A percentile compares a stretch with the other conserved stretches of the same genome.
phyloP scores from a whole-genome alignment of 2,329 filamentous ascomycete species.

The Penicillium concentricum region DNA sequence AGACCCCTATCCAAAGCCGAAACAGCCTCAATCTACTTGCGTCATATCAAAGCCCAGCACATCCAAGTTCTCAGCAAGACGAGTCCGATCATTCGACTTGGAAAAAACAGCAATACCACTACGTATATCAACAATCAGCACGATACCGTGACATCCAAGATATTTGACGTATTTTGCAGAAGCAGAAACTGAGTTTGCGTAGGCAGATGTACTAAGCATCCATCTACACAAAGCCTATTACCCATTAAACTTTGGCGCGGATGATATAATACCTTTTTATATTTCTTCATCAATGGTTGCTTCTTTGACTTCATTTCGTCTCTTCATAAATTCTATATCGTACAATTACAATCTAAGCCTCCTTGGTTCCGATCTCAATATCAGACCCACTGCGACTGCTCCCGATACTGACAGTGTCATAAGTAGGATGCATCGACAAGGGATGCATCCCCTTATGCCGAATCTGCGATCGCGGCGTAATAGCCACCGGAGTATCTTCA shows the following conservation, averaged over 20 bases:
- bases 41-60: conserved; percentile 10
- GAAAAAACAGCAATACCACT: conserved; percentile 9
- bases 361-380: not conserved
- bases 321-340: not conserved
- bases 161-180: no score
- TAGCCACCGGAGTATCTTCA: not conserved
- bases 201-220: no score
- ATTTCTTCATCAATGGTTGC: not conserved
- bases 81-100: conserved; percentile 11
- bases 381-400: conserved; percentile 14
- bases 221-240: no score
- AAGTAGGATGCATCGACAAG: conserved; percentile 22
- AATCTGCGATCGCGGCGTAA: conserved; percentile 13
- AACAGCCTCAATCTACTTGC: conserved; percentile 1
- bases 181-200: no score
- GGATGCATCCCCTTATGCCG: conserved; percentile 20
- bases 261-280: no score
- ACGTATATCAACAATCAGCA: not conserved
- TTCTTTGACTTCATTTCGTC: not conserved
- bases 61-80: conserved; percentile 13
- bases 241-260: no score
- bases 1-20: conserved; percentile 7
- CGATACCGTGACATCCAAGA: no score
- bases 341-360: not conserved
- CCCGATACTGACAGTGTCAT: conserved; percentile 9